Evolutionary conservation across 2,329 filamentous ascomycete species (phyloP).

Genomic region (Fusarium sambucinum): DNA sequence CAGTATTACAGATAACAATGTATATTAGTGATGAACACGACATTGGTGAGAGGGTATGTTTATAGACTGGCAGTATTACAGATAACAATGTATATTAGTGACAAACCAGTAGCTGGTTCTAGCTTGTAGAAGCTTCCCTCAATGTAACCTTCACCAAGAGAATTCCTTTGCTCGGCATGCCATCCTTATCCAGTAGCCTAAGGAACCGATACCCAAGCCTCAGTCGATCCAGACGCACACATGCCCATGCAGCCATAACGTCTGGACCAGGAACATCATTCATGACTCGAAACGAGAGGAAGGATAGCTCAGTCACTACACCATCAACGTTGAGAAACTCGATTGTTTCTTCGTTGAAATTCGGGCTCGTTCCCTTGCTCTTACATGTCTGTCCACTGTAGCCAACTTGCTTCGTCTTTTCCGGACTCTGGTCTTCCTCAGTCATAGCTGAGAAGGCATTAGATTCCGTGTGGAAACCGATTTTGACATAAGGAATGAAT

Average conservation of each 20-base stretch:
- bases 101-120: background rate
- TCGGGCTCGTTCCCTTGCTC: constrained; percentile 7
- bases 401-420: background rate
- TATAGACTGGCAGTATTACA: no score
- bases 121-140: background rate
- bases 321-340: constrained; percentile 16
- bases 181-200: constrained; percentile 4
- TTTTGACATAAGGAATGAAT: constrained; percentile 18
- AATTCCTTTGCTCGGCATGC: constrained; percentile 9
- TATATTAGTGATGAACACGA: no score
- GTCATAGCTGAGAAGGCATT: constrained; percentile 6
- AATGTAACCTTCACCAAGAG: constrained; percentile 6
- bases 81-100: background rate
- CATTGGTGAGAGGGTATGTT: no score
- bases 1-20: no score
- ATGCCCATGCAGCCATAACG: constrained; percentile 16
- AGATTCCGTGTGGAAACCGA: constrained; percentile 11
- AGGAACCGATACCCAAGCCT: constrained; percentile 23
- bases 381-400: constrained; percentile 12
- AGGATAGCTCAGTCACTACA: constrained; percentile 10
- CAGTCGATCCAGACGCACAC: constrained; percentile 8
- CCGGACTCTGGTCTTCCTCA: background rate
- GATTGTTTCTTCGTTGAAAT: constrained; percentile 7
- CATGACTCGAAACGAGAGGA: constrained; percentile 14
- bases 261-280: constrained; percentile 17